Evolutionary conservation across 2,329 filamentous ascomycete genomes (phyloP).

Genomic region (Aspergillus sp.): DNA sequence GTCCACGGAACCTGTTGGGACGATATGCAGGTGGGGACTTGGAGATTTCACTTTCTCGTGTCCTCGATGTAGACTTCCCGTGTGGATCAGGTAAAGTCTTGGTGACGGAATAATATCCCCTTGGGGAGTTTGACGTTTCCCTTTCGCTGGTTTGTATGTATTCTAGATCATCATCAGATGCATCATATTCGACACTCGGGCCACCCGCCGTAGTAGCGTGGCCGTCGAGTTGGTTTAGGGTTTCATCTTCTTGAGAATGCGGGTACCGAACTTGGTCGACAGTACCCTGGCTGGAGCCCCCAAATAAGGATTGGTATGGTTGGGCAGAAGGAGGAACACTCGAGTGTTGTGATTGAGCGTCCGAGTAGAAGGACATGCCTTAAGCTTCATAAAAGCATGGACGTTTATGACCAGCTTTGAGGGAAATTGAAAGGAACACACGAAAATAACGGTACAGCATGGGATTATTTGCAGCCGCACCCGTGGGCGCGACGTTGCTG

Average conservation of each 20-base stretch:
- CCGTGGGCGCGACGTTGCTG: background rate
- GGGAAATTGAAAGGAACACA: background rate
- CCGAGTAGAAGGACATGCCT: conserved; percentile 30
- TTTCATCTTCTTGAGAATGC: conserved; percentile 5
- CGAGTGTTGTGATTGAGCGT: conserved; percentile 21
- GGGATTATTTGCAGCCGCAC: background rate
- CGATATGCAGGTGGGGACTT: conserved; percentile 37
- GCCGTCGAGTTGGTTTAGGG: background rate
- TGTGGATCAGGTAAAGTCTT: background rate
- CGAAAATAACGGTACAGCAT: background rate
- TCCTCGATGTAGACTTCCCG: background rate
- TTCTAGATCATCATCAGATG: conserved; percentile 4
- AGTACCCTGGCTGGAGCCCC: conserved; percentile 25
- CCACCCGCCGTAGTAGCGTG: background rate
- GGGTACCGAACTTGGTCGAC: conserved; percentile 13
- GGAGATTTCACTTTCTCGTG: conserved; percentile 3
- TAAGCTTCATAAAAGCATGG: conserved; percentile 1
- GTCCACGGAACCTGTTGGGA: conserved; percentile 72
- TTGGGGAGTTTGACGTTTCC: background rate
- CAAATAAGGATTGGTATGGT: conserved; percentile 31
- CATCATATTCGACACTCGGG: conserved; percentile 10
- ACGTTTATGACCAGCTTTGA: background rate
- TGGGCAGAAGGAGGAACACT: conserved; percentile 30
- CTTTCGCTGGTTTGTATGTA: background rate
- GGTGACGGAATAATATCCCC: too few relatives aligned